Conservation (phyloP, 2,329 filamentous ascomycete genomes). For the Seiridium cupressi region DNA sequence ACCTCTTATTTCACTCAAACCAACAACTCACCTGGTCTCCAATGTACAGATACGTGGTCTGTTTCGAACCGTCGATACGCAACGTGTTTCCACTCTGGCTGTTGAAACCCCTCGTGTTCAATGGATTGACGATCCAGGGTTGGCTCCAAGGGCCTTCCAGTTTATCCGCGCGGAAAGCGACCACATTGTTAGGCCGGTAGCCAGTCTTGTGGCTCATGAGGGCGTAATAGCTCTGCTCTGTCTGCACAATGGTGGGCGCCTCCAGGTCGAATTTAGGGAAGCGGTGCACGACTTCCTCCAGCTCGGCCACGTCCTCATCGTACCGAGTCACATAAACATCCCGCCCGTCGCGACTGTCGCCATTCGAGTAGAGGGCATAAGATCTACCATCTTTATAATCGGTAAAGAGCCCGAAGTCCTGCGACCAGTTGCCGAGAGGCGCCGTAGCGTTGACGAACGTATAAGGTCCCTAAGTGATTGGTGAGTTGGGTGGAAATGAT, state of each 20-base stretch:
- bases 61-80: slow-evolving; percentile 44
- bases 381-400: slow-evolving; percentile 56
- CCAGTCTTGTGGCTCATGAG: slow-evolving; percentile 64
- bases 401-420: slow-evolving; percentile 60
- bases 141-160: slow-evolving; percentile 52
- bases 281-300: slow-evolving; percentile 51
- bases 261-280: slow-evolving; percentile 61
- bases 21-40: slow-evolving; percentile 37
- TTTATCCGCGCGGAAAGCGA: slow-evolving; percentile 52
- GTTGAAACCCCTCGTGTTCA: slow-evolving; percentile 50
- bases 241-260: slow-evolving; percentile 59
- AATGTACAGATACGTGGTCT: slow-evolving; percentile 50
- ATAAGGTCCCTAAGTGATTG: slow-evolving; percentile 51
- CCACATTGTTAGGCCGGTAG: slow-evolving; percentile 61
- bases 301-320: slow-evolving; percentile 48
- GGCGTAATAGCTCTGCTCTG: slow-evolving; percentile 57
- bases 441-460: slow-evolving; percentile 50
- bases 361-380: slow-evolving; percentile 60
- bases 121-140: slow-evolving; percentile 48
- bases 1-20: background rate
- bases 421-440: slow-evolving; percentile 61
- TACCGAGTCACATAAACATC: slow-evolving; percentile 57
- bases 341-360: slow-evolving; percentile 51
- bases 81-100: slow-evolving; percentile 51
- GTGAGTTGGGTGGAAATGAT: background rate